Evolutionary conservation across 768 basidiomycete species (phyloP).

Genomic region (Gloeopeniophorella convolvens): DNA sequence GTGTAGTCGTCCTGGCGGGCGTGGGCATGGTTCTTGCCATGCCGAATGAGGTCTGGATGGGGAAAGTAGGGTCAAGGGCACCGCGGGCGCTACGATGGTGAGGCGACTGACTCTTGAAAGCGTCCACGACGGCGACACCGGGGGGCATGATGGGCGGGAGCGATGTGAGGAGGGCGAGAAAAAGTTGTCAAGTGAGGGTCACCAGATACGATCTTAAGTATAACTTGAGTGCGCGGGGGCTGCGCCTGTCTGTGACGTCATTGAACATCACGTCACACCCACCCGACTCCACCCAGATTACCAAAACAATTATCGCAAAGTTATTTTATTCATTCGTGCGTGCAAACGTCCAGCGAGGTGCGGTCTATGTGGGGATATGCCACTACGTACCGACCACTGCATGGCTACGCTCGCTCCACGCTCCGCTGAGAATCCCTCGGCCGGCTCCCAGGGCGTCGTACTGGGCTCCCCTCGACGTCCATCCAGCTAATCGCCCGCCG

Average conservation of each 20-base stretch:
- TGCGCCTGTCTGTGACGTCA: too few relatives aligned
- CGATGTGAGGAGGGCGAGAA: not conserved
- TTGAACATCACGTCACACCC: not conserved
- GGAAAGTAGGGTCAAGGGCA: not conserved
- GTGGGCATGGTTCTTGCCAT: constrained; percentile 41
- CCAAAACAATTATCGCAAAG: too few relatives aligned
- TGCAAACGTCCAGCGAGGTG: too few relatives aligned
- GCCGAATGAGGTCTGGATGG: constrained; percentile 42
- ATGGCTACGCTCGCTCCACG: constrained; percentile 12
- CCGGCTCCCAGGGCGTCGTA: not conserved
- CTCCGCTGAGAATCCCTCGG: constrained; percentile 7
- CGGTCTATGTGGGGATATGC: not conserved
- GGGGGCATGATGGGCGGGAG: constrained; percentile 9
- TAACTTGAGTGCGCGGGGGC: too few relatives aligned
- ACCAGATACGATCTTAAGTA: too few relatives aligned
- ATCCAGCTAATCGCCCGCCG: constrained; percentile 7
- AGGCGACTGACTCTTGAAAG: constrained; percentile 18
- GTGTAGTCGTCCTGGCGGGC: constrained; percentile 10
- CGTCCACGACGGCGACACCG: constrained; percentile 19
- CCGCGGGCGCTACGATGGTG: not conserved
- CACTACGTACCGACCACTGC: not conserved
- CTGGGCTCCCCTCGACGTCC: constrained; percentile 3
- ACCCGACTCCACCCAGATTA: not conserved
- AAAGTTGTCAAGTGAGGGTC: too few relatives aligned
- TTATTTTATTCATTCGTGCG: too few relatives aligned